These are phyloP conservation scores for Dalbergia cochinchinensis DNA, from an alignment of 306 rosid genomes.

Conservation along the genomic window DNA sequence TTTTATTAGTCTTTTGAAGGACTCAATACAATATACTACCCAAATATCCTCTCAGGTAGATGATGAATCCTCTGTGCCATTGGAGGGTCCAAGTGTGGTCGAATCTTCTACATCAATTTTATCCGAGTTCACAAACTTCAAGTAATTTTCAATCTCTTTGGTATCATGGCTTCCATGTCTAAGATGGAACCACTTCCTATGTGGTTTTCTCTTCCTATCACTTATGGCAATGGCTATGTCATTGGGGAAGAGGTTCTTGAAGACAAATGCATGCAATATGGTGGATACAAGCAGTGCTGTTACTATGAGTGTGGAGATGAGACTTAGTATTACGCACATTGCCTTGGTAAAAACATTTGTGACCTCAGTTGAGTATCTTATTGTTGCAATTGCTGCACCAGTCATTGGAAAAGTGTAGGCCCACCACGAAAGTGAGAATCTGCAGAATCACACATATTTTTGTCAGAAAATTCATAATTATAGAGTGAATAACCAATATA, in stretches of 20 bases:
- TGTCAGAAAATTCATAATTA: constrained; percentile 29
- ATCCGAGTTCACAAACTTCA: constrained; percentile 62
- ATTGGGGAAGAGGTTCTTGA: constrained; percentile 83
- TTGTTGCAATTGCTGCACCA: constrained; percentile 94
- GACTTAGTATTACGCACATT: constrained; percentile 59
- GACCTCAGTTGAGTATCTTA: constrained; percentile 78
- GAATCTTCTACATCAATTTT: constrained; percentile 57
- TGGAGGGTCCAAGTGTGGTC: constrained; percentile 29
- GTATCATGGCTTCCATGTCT: constrained; percentile 61
- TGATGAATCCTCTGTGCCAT: constrained; percentile 1
- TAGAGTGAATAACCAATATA: not conserved
- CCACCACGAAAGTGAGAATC: constrained; percentile 98
- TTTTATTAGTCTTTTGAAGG: constrained; percentile 15
- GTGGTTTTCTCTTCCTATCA: constrained; percentile 63
- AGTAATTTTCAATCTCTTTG: constrained; percentile 70
- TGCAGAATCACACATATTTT: constrained; percentile 40
- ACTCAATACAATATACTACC: not conserved
- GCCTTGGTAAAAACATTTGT: constrained; percentile 61
- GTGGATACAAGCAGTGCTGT: constrained; percentile 65
- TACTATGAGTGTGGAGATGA: constrained; percentile 63
- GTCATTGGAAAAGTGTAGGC: constrained; percentile 99
- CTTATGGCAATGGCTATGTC: constrained; percentile 96
- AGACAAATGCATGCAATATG: constrained; percentile 76
- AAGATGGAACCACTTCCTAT: constrained; percentile 65
- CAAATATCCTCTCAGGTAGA: not conserved